Conservation (phyloP, 2,329 filamentous ascomycete genomes). For the Biscogniauxia sp. region DNA sequence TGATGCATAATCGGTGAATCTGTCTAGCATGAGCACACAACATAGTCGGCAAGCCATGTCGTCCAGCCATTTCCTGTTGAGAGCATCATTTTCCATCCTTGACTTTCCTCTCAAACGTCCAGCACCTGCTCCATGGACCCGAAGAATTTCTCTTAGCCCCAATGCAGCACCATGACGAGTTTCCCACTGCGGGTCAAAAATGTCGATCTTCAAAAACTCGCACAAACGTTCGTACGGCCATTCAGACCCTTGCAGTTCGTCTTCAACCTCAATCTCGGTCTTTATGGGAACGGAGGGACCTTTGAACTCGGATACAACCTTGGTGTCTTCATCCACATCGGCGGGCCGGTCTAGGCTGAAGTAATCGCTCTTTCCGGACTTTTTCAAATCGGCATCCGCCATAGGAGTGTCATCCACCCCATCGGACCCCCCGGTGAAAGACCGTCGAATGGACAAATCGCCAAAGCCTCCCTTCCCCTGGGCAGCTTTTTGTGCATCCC, state of each 20-base stretch:
- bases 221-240: slow-evolving; percentile 96
- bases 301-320: slow-evolving; percentile 94
- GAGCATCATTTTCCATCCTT: slow-evolving; percentile 69
- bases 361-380: slow-evolving; percentile 73
- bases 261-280: slow-evolving; percentile 77
- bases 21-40: slow-evolving; percentile 94
- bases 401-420: slow-evolving; percentile 60
- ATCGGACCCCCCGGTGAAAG: slow-evolving; percentile 60
- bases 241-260: slow-evolving; percentile 72
- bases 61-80: slow-evolving; percentile 86
- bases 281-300: slow-evolving; percentile 78
- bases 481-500: slow-evolving; percentile 80
- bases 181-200: slow-evolving; percentile 94
- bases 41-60: slow-evolving; percentile 93
- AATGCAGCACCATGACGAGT: slow-evolving; percentile 94
- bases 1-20: slow-evolving; percentile 96
- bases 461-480: slow-evolving; percentile 86
- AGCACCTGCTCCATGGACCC: slow-evolving; percentile 87
- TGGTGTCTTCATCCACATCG: slow-evolving; percentile 82
- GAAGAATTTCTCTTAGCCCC: slow-evolving; percentile 85
- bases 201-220: slow-evolving; percentile 88
- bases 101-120: slow-evolving; percentile 72
- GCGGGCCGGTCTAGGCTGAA: slow-evolving; percentile 81
- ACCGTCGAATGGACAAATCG: slow-evolving; percentile 71
- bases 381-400: slow-evolving; percentile 51